These are phyloP conservation scores for Beauveria asiatica DNA, from an alignment of 2,329 filamentous ascomycete genomes.

Conservation along the genomic window DNA sequence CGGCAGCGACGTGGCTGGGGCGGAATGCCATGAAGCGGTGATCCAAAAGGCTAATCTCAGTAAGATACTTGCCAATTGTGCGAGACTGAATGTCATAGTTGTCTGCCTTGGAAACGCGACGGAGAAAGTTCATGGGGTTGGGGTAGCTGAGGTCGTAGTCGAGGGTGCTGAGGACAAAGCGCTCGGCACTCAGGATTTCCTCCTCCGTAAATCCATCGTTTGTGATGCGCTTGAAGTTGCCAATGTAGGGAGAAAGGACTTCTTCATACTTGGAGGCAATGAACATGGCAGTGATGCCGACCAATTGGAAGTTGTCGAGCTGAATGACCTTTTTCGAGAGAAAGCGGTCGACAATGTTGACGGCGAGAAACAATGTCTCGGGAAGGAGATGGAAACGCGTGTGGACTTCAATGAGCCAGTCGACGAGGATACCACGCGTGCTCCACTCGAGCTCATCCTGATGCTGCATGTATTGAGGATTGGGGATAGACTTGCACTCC, in stretches of 20 bases:
- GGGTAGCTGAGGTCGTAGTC: slow-evolving; percentile 98
- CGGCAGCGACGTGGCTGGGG: slow-evolving; percentile 83
- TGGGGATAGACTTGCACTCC: slow-evolving; percentile 70
- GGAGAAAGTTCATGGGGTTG: slow-evolving; percentile 99
- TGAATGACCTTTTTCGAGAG: slow-evolving; percentile 92
- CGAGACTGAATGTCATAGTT: slow-evolving; percentile 98
- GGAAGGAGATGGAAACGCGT: slow-evolving; percentile 92
- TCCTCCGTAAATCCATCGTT: slow-evolving; percentile 93
- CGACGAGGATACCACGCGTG: slow-evolving; percentile 91
- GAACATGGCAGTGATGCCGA: slow-evolving; percentile 98
- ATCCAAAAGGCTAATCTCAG: slow-evolving; percentile 93
- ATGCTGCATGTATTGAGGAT: slow-evolving; percentile 89
- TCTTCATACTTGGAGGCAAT: slow-evolving; percentile 99
- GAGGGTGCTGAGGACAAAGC: slow-evolving; percentile 81
- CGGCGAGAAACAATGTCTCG: slow-evolving; percentile 90
- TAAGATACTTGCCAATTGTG: slow-evolving; percentile 93
- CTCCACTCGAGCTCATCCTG: slow-evolving; percentile 97
- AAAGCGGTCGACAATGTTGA: slow-evolving; percentile 98
- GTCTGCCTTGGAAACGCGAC: slow-evolving; percentile 97
- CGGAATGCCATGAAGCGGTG: slow-evolving; percentile 87
- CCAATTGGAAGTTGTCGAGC: slow-evolving; percentile 89
- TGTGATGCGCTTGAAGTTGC: slow-evolving; percentile 94
- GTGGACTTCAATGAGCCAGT: slow-evolving; percentile 98
- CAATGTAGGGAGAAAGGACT: slow-evolving; percentile 90
- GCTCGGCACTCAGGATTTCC: slow-evolving; percentile 94